Evolutionary conservation across 2,329 filamentous ascomycete species (phyloP).

Genomic region (Eutypella sp.): DNA sequence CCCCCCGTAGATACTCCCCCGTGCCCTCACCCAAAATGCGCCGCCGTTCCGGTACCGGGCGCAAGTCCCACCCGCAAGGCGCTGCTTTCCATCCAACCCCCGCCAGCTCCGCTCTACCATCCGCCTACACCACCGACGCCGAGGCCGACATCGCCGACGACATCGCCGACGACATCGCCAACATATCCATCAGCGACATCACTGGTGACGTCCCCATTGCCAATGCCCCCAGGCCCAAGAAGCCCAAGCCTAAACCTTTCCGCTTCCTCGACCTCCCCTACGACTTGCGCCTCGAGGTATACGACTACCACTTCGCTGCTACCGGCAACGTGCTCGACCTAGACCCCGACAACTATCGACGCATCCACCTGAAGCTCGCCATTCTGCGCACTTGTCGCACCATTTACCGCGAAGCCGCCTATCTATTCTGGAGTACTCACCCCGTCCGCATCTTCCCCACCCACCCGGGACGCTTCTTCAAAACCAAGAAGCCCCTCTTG

Average conservation of each 20-base stretch:
- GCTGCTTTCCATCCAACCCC: conserved; percentile 26
- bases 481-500: conserved; percentile 67
- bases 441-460: conserved; percentile 64
- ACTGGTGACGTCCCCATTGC: conserved; percentile 33
- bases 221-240: conserved; percentile 23
- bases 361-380: conserved; percentile 53
- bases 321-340: conserved; percentile 57
- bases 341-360: conserved; percentile 59
- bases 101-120: conserved; percentile 31
- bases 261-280: conserved; percentile 63
- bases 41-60: conserved; percentile 21
- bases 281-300: conserved; percentile 66
- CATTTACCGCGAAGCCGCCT: conserved; percentile 58
- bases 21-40: conserved; percentile 14
- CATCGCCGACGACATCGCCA: conserved; percentile 33
- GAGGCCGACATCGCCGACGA: conserved; percentile 28
- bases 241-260: conserved; percentile 43
- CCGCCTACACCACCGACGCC: conserved; percentile 32
- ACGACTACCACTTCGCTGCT: conserved; percentile 56
- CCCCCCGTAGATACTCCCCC: no score
- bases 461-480: conserved; percentile 60
- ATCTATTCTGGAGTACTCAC: conserved; percentile 60
- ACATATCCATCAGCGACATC: conserved; percentile 38
- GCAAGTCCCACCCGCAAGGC: conserved; percentile 27
- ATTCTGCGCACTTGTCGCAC: conserved; percentile 57